phyloP scores from a whole-genome alignment of 1,284 basidiomycete genomes.

The Mycena citricolor region DNA sequence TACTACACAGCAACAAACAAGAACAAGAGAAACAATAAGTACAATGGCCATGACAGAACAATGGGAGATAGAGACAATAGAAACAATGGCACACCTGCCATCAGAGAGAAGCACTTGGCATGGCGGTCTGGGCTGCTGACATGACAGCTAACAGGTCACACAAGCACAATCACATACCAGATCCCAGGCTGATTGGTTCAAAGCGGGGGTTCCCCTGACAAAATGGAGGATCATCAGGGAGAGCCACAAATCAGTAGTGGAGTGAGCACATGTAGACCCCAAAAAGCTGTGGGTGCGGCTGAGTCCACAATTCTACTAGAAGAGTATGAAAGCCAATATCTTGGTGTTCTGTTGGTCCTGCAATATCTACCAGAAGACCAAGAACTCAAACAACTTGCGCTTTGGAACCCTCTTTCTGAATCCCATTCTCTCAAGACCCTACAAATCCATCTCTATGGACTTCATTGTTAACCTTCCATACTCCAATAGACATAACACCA shows the following conservation, averaged over 20 bases:
- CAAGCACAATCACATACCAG: too few relatives aligned
- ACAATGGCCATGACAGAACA: too few relatives aligned
- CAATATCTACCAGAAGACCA: slow-evolving; percentile 32
- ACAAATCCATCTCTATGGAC: slow-evolving; percentile 22
- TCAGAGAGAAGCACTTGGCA: too few relatives aligned
- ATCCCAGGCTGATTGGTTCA: too few relatives aligned
- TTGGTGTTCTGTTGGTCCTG: slow-evolving; percentile 24
- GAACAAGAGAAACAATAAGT: too few relatives aligned
- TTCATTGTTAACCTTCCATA: slow-evolving; percentile 27
- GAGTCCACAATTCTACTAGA: slow-evolving; percentile 16
- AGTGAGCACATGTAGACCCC: slow-evolving; percentile 16
- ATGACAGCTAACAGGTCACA: too few relatives aligned
- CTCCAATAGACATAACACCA: slow-evolving; percentile 28
- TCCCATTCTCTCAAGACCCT: slow-evolving; percentile 27
- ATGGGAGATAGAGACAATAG: too few relatives aligned
- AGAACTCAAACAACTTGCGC: slow-evolving; percentile 26
- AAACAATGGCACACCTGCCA: too few relatives aligned
- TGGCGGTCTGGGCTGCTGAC: too few relatives aligned
- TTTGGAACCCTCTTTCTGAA: slow-evolving; percentile 36
- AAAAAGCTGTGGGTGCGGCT: slow-evolving; percentile 1
- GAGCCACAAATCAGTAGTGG: slow-evolving; percentile 14
- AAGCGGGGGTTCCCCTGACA: too few relatives aligned
- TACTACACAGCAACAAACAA: too few relatives aligned
- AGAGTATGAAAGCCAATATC: slow-evolving; percentile 4
- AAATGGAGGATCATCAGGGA: slow-evolving; percentile 9